Evolutionary conservation across 805 yeast genomes (phyloP), one percentile per base, ranked within the genome.

Genomic region (Blastobotrys terrestris): DNA sequence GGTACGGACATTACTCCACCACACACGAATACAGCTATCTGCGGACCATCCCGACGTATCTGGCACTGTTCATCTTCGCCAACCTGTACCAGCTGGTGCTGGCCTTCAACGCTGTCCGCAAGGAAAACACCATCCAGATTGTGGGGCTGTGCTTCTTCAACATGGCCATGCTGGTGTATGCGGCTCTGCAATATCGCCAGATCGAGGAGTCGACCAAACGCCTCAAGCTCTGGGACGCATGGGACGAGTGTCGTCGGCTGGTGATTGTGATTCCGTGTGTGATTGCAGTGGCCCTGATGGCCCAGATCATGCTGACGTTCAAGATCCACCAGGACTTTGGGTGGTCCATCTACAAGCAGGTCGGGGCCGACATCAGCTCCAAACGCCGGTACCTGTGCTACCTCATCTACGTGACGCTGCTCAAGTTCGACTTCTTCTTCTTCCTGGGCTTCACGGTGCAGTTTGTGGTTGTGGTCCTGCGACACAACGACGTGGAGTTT

Each of bases 361-460:
- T 76, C 48, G 81, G 81, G 3, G 80, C 77, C 3, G 76, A 74
- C 56, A 54, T 72, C 14, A 59, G 59, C 19, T 66, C 74, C 60
- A 67, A 70, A 54, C 60, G 67, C 4, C 63, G 74, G 58, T 75
- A 71, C 57, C 42, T 55, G 49, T 46, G 44, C 31, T 61, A 60
- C 43, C 55, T 58, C 50, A 60, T 77, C 51, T 77, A 74, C 61
- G 61, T 69, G 44, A 59, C 71, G 13, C 59, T 73, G 42, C 60
- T 73, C 21, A 66, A 71, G 50, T 72, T 73, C 48, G 76, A 73
- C 55, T 69, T 73, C 44, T 77, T 76, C 67, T 77, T 75, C 65
- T 76, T 77, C 54, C 60, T 76, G 20, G 80, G 77, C 1, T 77
- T 76, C 62, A 74, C 79, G 1, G 65, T 77, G 20, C 81, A 77